Evolutionary conservation across 2,329 filamentous ascomycete species (phyloP), one percentile per base, ranked within the genome.

Genomic region (Colletotrichum viniferum): DNA sequence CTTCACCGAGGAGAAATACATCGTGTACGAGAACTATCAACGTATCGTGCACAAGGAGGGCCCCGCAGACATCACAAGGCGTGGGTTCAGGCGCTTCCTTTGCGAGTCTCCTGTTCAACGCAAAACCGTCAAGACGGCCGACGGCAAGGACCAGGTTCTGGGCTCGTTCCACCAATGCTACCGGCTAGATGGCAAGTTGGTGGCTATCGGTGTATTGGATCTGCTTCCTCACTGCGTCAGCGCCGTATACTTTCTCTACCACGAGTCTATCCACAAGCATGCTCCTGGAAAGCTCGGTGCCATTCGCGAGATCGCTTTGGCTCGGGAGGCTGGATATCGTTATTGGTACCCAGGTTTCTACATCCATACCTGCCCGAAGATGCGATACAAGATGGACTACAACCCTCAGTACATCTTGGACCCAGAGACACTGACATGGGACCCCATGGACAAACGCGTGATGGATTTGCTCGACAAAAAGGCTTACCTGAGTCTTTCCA

Each of bases 121-220:
- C 14, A 84, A 86, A 36, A 87, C 83, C 3, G 77, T 87, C 43
- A 82, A 83, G 21, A 82, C 83, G 3, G 76, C 86, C 2, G 87
- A 92, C 71, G 91, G 91, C 30, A 86, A 86, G 21, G 86, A 88
- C 74, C 88, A 88, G 60, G 86, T 85, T 56, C 84, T 96, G 0
- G 95, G 95, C 18, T 95, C 94, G 3, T 96, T 91, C 79, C 95
- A 97, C 79, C 94, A 96, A 81, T 96, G 94, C 84, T 96, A 96
- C 81, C 90, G 94, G 34, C 86, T 97, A 4, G 94, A 97, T 80
- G 94, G 94, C 26, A 88, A 91, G 65, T 87, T 97, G 16, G 91
- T 96, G 28, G 95, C 95, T 3, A 89, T 97, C 77, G 93, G 93
- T 0, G 93, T 97, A 2, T 86, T 97, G 7, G 95, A 97, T 81